Evolutionary conservation across 176 grass and related monocot genomes (phyloP).

Genomic region (Triticum dicoccoides): DNA sequence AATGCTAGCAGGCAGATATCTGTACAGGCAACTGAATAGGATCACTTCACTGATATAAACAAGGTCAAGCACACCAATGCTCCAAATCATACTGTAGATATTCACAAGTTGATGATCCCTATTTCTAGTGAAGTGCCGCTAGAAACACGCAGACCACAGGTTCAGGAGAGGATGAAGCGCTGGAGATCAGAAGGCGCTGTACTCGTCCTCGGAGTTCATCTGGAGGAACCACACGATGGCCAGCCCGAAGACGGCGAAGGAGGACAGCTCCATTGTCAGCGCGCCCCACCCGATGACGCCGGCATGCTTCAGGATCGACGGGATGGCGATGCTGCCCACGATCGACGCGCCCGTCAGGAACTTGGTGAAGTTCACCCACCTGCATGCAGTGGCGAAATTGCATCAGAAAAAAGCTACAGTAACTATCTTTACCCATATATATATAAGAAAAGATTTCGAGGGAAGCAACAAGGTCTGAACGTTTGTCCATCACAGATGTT

Average conservation of each 20-base stretch:
- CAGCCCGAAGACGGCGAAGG: slow-evolving; percentile 70
- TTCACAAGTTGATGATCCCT: background rate
- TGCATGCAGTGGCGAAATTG: slow-evolving; percentile 17
- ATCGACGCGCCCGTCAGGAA: slow-evolving; percentile 84
- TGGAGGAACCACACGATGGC: slow-evolving; percentile 68
- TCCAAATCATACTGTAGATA: slow-evolving; percentile 25
- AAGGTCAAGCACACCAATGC: background rate
- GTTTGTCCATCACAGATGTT: background rate
- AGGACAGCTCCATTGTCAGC: slow-evolving; percentile 87
- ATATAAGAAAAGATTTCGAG: background rate
- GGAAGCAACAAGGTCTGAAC: background rate
- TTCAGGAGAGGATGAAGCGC: background rate
- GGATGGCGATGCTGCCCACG: slow-evolving; percentile 91
- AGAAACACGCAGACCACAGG: background rate
- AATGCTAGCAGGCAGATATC: background rate
- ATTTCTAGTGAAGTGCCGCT: background rate
- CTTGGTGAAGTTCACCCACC: slow-evolving; percentile 94
- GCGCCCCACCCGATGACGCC: slow-evolving; percentile 86
- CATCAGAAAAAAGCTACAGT: background rate
- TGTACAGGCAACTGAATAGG: background rate
- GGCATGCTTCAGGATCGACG: slow-evolving; percentile 82
- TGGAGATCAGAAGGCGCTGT: slow-evolving; percentile 36
- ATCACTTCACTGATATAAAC: background rate
- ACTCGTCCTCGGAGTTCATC: slow-evolving; percentile 61
- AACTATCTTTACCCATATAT: background rate